A percentile compares a stretch with the other conserved stretches of the same genome.
phyloP scores from a whole-genome alignment of 352 stramenopile genomes.

The Phytophthora citricola region DNA sequence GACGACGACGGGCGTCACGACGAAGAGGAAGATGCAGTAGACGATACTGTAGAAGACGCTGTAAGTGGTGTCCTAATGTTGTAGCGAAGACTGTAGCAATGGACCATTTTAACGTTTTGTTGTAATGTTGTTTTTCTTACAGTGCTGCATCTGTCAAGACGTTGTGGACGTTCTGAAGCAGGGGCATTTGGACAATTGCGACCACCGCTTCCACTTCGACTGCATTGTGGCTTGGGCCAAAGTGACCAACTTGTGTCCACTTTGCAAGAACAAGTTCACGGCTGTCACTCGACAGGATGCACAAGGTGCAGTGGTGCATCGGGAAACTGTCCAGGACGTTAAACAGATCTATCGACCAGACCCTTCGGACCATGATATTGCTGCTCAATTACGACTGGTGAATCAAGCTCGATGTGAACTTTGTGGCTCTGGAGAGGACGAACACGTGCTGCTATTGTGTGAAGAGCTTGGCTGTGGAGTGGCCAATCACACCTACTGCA shows the following conservation, averaged over 20 bases:
- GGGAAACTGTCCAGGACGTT: slow-evolving; percentile 47
- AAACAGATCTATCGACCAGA: slow-evolving; percentile 77
- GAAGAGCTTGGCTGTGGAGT: slow-evolving; percentile 68
- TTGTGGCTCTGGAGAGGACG: slow-evolving; percentile 79
- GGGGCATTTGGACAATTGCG: slow-evolving; percentile 64
- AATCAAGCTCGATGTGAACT: slow-evolving; percentile 75
- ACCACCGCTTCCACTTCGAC: slow-evolving; percentile 88
- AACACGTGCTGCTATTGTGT: slow-evolving; percentile 84
- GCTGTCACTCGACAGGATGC: slow-evolving; percentile 51
- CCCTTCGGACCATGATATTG: slow-evolving; percentile 67
- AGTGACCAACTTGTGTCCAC: slow-evolving; percentile 84
- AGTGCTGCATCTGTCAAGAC: slow-evolving; percentile 89
- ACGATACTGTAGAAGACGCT: slow-evolving; percentile 46
- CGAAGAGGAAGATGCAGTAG: slow-evolving; percentile 32
- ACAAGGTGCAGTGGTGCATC: slow-evolving; percentile 43
- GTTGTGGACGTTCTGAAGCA: slow-evolving; percentile 57
- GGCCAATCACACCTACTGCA: slow-evolving; percentile 80
- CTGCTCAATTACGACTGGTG: slow-evolving; percentile 69
- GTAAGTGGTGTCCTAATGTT: slow-evolving; percentile 17
- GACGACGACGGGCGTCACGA: slow-evolving; percentile 19
- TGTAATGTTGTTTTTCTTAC: neutral
- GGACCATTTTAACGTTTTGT: slow-evolving; percentile 7
- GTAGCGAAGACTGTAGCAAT: neutral
- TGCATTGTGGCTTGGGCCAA: slow-evolving; percentile 86
- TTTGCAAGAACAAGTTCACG: slow-evolving; percentile 85